These are phyloP conservation scores for Phragmites australis DNA, from an alignment of 176 grass and related monocot genomes.

Conservation along the genomic window DNA sequence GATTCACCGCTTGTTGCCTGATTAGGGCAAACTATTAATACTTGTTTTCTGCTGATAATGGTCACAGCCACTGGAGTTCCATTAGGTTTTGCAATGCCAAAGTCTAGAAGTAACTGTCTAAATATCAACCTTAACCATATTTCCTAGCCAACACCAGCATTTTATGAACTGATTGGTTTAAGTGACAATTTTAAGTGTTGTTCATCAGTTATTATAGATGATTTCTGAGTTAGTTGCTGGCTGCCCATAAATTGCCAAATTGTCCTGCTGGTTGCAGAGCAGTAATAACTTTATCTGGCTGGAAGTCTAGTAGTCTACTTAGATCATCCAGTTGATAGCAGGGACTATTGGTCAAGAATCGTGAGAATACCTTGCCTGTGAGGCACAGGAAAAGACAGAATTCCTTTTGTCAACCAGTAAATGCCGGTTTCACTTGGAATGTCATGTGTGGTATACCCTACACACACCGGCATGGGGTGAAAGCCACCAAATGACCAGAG, in stretches of 20 bases:
- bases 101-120: not conserved
- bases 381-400: not conserved
- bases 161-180: not conserved
- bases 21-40: not conserved
- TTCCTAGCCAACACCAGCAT: not conserved
- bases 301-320: not conserved
- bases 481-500: no score
- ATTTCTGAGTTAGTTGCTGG: not conserved
- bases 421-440: not conserved
- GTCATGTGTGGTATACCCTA: not conserved
- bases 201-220: not conserved
- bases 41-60: not conserved
- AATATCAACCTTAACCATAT: not conserved
- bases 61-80: not conserved
- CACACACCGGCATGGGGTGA: not conserved
- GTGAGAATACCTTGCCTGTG: not conserved
- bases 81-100: slow-evolving; percentile 23
- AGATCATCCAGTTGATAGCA: not conserved
- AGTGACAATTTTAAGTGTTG: not conserved
- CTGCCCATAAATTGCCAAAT: not conserved
- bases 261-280: not conserved
- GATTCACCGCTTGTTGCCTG: not conserved
- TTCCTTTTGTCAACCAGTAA: not conserved
- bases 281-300: not conserved
- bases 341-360: not conserved